phyloP scores from a whole-genome alignment of 345 rosid genomes.

The Gossypioides kirkii region DNA sequence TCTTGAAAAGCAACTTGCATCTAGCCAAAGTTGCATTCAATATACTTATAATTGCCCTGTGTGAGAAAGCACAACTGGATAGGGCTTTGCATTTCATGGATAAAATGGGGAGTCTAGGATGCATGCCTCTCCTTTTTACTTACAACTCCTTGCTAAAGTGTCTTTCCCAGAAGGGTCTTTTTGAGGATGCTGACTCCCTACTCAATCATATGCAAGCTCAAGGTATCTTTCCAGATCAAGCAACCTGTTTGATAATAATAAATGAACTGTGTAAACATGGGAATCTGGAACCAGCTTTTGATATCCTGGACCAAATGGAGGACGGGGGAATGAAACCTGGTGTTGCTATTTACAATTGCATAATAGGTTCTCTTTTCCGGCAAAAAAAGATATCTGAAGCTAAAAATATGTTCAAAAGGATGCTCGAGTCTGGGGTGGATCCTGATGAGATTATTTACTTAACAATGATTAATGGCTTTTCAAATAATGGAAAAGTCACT shows the following conservation, averaged over 20 bases:
- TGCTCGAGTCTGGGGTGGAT: constrained; percentile 55
- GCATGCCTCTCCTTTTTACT: constrained; percentile 43
- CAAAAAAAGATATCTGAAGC: constrained; percentile 47
- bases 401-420: constrained; percentile 47
- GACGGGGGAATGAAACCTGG: constrained; percentile 50
- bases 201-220: constrained; percentile 38
- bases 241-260: constrained; percentile 50
- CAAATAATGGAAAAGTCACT: constrained; percentile 32
- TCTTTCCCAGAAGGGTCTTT: constrained; percentile 35
- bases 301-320: constrained; percentile 43
- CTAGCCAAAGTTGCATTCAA: constrained; percentile 44
- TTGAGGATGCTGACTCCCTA: constrained; percentile 33
- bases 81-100: constrained; percentile 33
- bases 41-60: constrained; percentile 51
- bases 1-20: constrained; percentile 32
- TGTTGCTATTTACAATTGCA: constrained; percentile 54
- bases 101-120: constrained; percentile 41
- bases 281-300: constrained; percentile 37
- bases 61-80: constrained; percentile 33
- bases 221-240: constrained; percentile 42
- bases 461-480: constrained; percentile 71
- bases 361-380: constrained; percentile 45
- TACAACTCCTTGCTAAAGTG: constrained; percentile 55
- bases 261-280: constrained; percentile 43
- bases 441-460: constrained; percentile 59